Evolutionary conservation across 2,329 filamentous ascomycete species (phyloP), one percentile per base, ranked within the genome.

Genomic region (Rhynchosporium agropyri): DNA sequence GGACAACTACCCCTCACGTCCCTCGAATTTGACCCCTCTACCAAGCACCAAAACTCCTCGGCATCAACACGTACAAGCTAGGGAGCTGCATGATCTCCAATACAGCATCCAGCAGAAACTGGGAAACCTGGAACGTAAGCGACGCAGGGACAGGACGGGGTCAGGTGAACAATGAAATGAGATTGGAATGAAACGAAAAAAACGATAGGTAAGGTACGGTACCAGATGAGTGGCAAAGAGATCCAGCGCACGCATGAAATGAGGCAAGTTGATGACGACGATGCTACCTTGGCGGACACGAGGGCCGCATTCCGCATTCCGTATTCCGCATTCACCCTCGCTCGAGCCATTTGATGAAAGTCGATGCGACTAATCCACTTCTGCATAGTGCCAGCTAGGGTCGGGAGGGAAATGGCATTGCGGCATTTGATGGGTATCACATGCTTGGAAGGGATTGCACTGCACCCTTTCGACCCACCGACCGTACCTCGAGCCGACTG

Each of bases 391-490:
- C 4, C 7, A 15, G 12, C 42, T 1, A n/a, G 12, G 42, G 42
- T 13, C 12, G 28, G 4, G 20, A 3, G 20, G 10, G 45, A 9
- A 28, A 26, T 26, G 33, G 26, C 8, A 60, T 60, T 60, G 48
- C 48, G 48, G 36, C 28, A 51, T 51, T 45, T 33, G 29, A 45
- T 51, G 31, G 45, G 48, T 38, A 59, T 60, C 58, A 60, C 58
- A 60, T 60, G 58, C 40, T 48, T 36, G 28, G 33, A 33, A 45
- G 31, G 55, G 49, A 48, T 26, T 45, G 40, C 28, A 33, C 20
- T 20, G 20, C 20, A 20, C 20, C 20, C 20, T 20, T 20, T 20
- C 20, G 20, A 20, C 20, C 20, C 20, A 20, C 20, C 20, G 20
- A 20, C 20, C 20, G 20, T 20, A 20, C 20, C 20, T 20, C 20